A percentile compares a stretch with the other conserved stretches of the same genome.
Evolutionary conservation across 1,284 basidiomycete species (phyloP).

Genomic region (Sporisorium exsertum): DNA sequence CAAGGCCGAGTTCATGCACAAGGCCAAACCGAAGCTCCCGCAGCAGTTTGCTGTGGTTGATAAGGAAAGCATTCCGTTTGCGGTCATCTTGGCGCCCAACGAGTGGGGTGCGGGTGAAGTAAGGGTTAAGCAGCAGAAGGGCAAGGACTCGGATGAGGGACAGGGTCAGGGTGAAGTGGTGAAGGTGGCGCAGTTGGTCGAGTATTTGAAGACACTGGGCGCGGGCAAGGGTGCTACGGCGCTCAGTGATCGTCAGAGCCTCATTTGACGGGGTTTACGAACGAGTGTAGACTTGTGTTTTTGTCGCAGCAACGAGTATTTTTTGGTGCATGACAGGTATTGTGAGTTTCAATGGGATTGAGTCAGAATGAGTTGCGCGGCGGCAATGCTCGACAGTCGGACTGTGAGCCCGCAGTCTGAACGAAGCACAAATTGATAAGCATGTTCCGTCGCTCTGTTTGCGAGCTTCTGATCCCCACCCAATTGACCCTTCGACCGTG

Average conservation of each 20-base stretch:
- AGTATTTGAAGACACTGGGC: conserved; percentile 73
- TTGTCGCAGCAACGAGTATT: too few species aligned
- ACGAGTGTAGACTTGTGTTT: too few species aligned
- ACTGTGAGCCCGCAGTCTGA: too few species aligned
- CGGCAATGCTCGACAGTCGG: too few species aligned
- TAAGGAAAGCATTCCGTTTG: conserved; percentile 89
- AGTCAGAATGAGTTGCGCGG: too few species aligned
- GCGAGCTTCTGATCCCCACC: too few species aligned
- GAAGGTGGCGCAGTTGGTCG: conserved; percentile 74
- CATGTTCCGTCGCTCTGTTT: too few species aligned
- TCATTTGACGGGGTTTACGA: conserved; percentile 15
- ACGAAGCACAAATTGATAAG: too few species aligned
- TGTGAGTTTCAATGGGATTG: too few species aligned
- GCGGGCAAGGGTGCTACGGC: conserved; percentile 24
- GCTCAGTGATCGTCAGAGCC: conserved; percentile 23
- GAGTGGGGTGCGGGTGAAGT: conserved; percentile 79
- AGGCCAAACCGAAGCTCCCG: conserved; percentile 80
- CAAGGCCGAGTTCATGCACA: conserved; percentile 94
- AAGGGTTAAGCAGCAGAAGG: conserved; percentile 90
- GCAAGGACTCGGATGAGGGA: conserved; percentile 74
- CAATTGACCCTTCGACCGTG: too few species aligned
- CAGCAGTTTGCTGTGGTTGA: conserved; percentile 90
- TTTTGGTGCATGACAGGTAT: too few species aligned
- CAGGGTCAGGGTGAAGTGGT: conserved; percentile 76
- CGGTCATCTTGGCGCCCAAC: conserved; percentile 86